Evolutionary conservation across 1,284 basidiomycete species (phyloP), one percentile per base, ranked within the genome.

Genomic region (Ceratobasidium sp.): DNA sequence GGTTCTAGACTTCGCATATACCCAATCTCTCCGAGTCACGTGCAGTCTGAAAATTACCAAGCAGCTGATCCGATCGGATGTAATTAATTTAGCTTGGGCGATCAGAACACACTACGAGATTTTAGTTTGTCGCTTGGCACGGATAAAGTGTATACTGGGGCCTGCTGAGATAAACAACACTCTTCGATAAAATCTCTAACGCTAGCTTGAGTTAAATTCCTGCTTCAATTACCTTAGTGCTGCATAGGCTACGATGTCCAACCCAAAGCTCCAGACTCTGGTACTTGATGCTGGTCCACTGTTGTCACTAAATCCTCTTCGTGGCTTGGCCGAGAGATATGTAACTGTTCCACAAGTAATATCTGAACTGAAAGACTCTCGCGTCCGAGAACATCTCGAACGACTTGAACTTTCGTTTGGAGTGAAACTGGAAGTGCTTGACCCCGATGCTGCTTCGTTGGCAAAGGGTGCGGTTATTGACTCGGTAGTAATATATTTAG

Each of bases 201-300:
- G 15, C 28, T 61, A 33, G 7, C 15, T 15, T 38, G 23, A 23
- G 42, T 38, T 42, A 7, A 17, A 15, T 28, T 33, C 23, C 26
- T 64, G 5, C 20, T 42, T 7, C 15, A 42, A 12, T 42, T 42
- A 7, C 20, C 12, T 5, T 28, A 13, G 15, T 9, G 28, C 17
- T 12, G 54, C 50, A 23, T 10, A 13, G 17, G 33, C 40, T 23
- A n/a, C 42, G 20, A 65, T 77, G 56, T 57, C 79, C 42, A 77
- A 66, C 6, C 82, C 84, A 15, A 81, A 80, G 10, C 85, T 96
- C 85, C 92, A 91, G 84, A 91, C 90, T 80, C 89, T 98, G 12
- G 92, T 98, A 7, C 92, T 98, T 73, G 97, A 98, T 89, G 93
- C 96, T 0, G 96, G 95, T 1, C 96, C 97, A 0, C 87, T 98